These are phyloP conservation scores for Cryptococcus sp. DNA, from an alignment of 1,284 basidiomycete genomes.

Conservation along the genomic window DNA sequence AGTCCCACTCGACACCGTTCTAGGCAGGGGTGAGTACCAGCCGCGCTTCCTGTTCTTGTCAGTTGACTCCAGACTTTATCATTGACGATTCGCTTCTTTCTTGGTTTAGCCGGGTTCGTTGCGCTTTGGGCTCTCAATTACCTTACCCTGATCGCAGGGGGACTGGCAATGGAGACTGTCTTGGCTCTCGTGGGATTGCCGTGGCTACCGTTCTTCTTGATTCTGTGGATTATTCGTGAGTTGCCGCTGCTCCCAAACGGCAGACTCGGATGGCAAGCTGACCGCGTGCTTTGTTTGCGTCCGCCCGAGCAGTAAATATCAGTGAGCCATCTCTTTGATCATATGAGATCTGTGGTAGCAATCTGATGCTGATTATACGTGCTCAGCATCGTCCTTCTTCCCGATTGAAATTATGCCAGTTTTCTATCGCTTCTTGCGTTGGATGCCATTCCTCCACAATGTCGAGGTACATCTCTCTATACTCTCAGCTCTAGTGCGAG, in stretches of 20 bases:
- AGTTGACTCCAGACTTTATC: background rate
- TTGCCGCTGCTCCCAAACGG: background rate
- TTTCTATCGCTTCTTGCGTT: conserved; percentile 41
- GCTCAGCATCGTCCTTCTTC: conserved; percentile 44
- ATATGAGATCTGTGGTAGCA: too few species aligned
- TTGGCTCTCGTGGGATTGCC: conserved; percentile 33
- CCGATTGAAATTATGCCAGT: conserved; percentile 38
- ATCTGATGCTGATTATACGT: too few species aligned
- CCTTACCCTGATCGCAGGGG: conserved; percentile 37
- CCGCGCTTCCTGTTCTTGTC: background rate
- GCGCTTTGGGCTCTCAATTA: conserved; percentile 48
- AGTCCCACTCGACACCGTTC: conserved; percentile 33
- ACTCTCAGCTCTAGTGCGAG: background rate
- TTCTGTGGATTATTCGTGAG: conserved; percentile 41
- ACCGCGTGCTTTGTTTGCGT: background rate
- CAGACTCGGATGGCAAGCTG: background rate
- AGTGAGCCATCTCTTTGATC: conserved; percentile 16
- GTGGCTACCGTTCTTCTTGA: conserved; percentile 44
- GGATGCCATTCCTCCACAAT: conserved; percentile 41
- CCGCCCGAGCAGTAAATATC: conserved; percentile 30
- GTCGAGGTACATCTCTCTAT: conserved; percentile 21
- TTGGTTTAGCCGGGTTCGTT: conserved; percentile 36
- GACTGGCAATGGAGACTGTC: conserved; percentile 45
- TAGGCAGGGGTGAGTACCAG: conserved; percentile 32
- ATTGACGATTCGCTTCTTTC: background rate